A percentile compares a stretch with the other conserved stretches of the same genome.
Evolutionary conservation across 306 rosid genomes (phyloP).

Genomic region (Sicyos baderoa): DNA sequence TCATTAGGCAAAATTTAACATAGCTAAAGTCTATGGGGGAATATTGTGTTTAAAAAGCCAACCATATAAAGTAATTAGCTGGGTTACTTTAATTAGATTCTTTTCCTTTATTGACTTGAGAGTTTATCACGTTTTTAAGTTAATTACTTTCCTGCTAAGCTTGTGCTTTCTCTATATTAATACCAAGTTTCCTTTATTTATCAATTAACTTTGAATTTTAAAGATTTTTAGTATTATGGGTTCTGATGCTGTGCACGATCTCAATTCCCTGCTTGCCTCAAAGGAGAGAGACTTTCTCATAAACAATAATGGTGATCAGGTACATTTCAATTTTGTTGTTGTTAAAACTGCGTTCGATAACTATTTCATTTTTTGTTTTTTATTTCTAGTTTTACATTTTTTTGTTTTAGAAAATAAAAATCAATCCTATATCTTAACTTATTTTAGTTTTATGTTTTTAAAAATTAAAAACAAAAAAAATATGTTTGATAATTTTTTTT

Average conservation of each 20-base stretch:
- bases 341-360: no score
- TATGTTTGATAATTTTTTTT: no score
- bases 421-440: no score
- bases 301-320: conserved; percentile 1
- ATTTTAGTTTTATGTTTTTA: no score
- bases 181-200: not conserved
- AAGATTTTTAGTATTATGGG: not conserved
- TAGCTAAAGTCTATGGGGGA: not conserved
- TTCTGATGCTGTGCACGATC: not conserved
- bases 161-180: not conserved
- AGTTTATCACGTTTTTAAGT: not conserved
- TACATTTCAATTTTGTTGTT: not conserved
- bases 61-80: not conserved
- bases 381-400: no score
- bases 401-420: no score
- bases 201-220: not conserved
- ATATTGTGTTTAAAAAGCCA: not conserved
- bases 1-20: no score
- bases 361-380: no score
- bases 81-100: not conserved
- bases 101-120: not conserved
- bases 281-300: not conserved
- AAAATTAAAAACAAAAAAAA: no score
- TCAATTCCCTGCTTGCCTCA: not conserved
- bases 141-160: not conserved